Evolutionary conservation across 208 protist species (phyloP).

Genomic region (Trypanosoma avium): DNA sequence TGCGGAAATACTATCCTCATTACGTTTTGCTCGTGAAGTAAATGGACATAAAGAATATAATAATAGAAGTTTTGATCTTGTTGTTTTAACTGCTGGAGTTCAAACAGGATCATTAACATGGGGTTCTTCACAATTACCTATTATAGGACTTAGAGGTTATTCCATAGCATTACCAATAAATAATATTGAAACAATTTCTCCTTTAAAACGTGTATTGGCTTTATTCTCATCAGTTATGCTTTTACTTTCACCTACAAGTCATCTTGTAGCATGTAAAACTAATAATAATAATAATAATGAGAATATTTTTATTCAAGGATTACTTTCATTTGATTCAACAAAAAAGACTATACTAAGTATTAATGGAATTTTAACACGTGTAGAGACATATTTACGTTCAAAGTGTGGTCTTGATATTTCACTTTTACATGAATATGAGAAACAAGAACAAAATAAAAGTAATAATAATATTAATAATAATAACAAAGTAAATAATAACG

Average conservation of each 20-base stretch:
- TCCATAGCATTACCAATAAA: constrained; percentile 14
- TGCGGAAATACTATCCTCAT: constrained; percentile 51
- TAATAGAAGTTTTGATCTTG: constrained; percentile 59
- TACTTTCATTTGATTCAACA: constrained; percentile 61
- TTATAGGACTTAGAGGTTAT: constrained; percentile 62
- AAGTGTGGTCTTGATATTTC: constrained; percentile 47
- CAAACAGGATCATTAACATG: constrained; percentile 58
- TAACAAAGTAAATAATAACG: not conserved
- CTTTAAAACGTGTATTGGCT: not conserved
- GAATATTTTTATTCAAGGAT: constrained; percentile 37
- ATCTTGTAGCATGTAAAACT: constrained; percentile 16
- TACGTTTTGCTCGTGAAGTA: constrained; percentile 44
- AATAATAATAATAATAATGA: constrained; percentile 21
- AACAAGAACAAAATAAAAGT: not conserved
- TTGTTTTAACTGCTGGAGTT: constrained; percentile 72
- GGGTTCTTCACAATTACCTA: constrained; percentile 57
- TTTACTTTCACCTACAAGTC: constrained; percentile 10
- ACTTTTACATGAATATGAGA: constrained; percentile 15
- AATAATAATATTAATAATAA: not conserved
- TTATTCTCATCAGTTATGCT: constrained; percentile 9
- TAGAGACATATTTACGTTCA: constrained; percentile 63
- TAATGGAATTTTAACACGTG: constrained; percentile 30
- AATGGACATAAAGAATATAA: constrained; percentile 16
- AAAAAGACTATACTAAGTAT: constrained; percentile 8
- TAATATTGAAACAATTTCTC: not conserved